These are phyloP conservation scores for Paxillus rubicundulus DNA, from an alignment of 768 basidiomycete genomes.

Conservation along the genomic window DNA sequence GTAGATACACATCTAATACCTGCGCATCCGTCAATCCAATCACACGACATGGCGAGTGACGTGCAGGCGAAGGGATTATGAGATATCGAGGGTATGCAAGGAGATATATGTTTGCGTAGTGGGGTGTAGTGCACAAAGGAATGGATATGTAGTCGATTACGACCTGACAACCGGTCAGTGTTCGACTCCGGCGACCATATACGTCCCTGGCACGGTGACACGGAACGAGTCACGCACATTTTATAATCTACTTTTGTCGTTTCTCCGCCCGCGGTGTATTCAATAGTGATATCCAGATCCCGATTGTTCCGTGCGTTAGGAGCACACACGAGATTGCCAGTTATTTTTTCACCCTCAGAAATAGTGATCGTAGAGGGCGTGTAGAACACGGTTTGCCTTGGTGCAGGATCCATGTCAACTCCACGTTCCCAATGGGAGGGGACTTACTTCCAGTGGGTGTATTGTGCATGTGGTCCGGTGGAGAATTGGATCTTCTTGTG, in stretches of 20 bases:
- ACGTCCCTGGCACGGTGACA: conserved; percentile 6
- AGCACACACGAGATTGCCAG: conserved; percentile 70
- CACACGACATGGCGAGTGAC: neutral
- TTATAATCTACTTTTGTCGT: conserved; percentile 60
- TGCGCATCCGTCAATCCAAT: conserved; percentile 16
- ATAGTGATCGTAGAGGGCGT: conserved; percentile 77
- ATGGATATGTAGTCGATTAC: conserved; percentile 38
- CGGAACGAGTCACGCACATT: conserved; percentile 65
- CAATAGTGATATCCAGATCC: conserved; percentile 87
- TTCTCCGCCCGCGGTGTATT: conserved; percentile 52
- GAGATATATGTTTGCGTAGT: conserved; percentile 12
- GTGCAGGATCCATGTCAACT: conserved; percentile 3
- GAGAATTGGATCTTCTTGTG: conserved; percentile 96
- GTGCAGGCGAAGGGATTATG: neutral
- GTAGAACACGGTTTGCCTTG: conserved; percentile 96
- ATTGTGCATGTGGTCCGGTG: conserved; percentile 95
- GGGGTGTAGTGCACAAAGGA: conserved; percentile 5
- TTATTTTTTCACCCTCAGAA: conserved; percentile 66
- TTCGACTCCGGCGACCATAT: conserved; percentile 30
- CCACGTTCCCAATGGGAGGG: neutral
- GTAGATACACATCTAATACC: conserved; percentile 26
- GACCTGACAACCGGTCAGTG: conserved; percentile 76
- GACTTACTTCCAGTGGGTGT: conserved; percentile 94
- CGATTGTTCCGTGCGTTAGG: conserved; percentile 94
- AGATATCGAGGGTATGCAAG: conserved; percentile 2